Conservation (phyloP, 805 yeast genomes). For the Yamadazyma laniorum region DNA sequence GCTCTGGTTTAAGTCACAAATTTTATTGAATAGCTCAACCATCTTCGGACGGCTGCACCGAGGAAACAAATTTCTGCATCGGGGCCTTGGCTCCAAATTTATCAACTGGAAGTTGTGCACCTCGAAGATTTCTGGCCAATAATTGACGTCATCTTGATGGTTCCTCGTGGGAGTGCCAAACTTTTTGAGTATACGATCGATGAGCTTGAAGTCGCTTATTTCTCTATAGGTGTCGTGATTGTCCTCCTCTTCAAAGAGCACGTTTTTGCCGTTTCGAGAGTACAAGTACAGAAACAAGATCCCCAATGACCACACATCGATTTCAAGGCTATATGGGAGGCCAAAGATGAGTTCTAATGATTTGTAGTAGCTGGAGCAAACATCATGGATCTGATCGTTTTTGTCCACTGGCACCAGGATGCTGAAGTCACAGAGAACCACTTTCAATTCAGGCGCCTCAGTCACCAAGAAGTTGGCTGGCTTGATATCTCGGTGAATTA, state of each 20-base stretch:
- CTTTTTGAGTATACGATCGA: slow-evolving; percentile 49
- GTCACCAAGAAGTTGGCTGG: slow-evolving; percentile 35
- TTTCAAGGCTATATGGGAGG: slow-evolving; percentile 48
- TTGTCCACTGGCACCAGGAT: slow-evolving; percentile 20
- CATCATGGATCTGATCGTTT: slow-evolving; percentile 47
- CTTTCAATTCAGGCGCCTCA: slow-evolving; percentile 18
- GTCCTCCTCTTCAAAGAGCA: slow-evolving; percentile 22
- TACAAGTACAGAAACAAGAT: slow-evolving; percentile 56
- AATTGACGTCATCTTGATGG: slow-evolving; percentile 16
- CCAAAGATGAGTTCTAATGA: slow-evolving; percentile 76
- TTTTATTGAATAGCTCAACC: slow-evolving; percentile 32
- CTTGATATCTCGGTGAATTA: slow-evolving; percentile 44
- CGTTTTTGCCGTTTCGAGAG: slow-evolving; percentile 26
- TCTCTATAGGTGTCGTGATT: slow-evolving; percentile 21
- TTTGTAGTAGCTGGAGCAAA: slow-evolving; percentile 65
- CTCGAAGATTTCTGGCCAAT: slow-evolving; percentile 37
- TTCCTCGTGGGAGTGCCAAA: slow-evolving; percentile 62
- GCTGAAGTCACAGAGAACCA: slow-evolving; percentile 65
- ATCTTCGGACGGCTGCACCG: slow-evolving; percentile 17
- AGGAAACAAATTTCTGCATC: slow-evolving; percentile 16
- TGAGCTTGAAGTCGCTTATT: slow-evolving; percentile 56
- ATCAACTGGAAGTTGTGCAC: slow-evolving; percentile 30
- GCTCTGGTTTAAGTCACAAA: slow-evolving; percentile 41
- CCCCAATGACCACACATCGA: slow-evolving; percentile 76
- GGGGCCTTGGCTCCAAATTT: slow-evolving; percentile 15